These are phyloP conservation scores for Pythium scleroteichum DNA, from an alignment of 352 stramenopile species.

Conservation along the genomic window DNA sequence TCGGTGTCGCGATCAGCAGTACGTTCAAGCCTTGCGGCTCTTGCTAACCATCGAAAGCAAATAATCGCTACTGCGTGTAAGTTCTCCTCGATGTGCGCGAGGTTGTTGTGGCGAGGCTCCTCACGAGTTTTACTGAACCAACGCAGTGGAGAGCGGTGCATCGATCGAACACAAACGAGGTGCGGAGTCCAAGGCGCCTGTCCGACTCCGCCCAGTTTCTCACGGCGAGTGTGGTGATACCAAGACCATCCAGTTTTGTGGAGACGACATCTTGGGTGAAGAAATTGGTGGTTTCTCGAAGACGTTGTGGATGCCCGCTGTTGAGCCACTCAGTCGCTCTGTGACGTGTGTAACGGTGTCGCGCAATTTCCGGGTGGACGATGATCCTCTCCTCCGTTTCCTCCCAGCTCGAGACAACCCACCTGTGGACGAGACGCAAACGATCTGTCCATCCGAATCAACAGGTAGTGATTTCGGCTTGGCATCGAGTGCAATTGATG, in stretches of 20 bases:
- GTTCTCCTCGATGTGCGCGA: too few relatives aligned
- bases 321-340: slow-evolving; percentile 10
- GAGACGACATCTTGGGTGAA: neutral
- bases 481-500: slow-evolving; percentile 28
- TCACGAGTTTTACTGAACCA: too few relatives aligned
- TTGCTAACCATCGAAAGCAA: too few relatives aligned
- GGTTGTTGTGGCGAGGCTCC: too few relatives aligned
- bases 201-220: too few relatives aligned
- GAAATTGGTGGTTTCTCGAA: neutral
- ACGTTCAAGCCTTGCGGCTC: too few relatives aligned
- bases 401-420: slow-evolving; percentile 36
- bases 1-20: too few relatives aligned
- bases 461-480: slow-evolving; percentile 3
- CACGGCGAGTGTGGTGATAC: too few relatives aligned
- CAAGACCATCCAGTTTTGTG: neutral
- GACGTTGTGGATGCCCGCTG: neutral
- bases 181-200: too few relatives aligned
- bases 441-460: neutral
- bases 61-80: too few relatives aligned
- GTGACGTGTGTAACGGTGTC: slow-evolving; percentile 46
- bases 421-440: slow-evolving; percentile 23
- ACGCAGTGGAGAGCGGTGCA: too few relatives aligned
- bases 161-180: too few relatives aligned
- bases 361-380: slow-evolving; percentile 40
- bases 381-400: slow-evolving; percentile 71